Evolutionary conservation across 345 rosid genomes (phyloP).

Genomic region (Gossypium turneri): DNA sequence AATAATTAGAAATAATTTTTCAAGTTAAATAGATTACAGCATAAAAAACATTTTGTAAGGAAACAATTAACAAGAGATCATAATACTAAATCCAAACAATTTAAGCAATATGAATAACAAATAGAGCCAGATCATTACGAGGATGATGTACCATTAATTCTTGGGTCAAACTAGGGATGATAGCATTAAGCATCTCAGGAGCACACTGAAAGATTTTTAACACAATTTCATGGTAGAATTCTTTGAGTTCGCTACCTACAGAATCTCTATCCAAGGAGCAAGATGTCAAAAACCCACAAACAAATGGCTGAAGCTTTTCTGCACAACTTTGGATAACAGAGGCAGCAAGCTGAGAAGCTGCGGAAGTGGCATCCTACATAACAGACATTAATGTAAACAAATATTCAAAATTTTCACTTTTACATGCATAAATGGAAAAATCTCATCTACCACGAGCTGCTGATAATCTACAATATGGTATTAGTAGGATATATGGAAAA

Average conservation of each 20-base stretch:
- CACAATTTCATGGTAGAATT: constrained; percentile 75
- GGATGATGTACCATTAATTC: constrained; percentile 62
- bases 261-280: constrained; percentile 70
- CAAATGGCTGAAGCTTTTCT: constrained; percentile 62
- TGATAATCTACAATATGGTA: background rate
- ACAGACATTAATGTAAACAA: constrained; percentile 8
- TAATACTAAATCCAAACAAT: constrained; percentile 9
- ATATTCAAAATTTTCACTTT: background rate
- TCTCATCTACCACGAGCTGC: too few species aligned
- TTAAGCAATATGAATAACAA: background rate
- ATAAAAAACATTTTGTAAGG: background rate
- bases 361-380: constrained; percentile 47
- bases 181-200: constrained; percentile 72
- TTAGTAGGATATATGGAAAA: background rate
- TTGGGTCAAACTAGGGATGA: constrained; percentile 67
- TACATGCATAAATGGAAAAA: background rate
- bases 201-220: constrained; percentile 60
- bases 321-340: constrained; percentile 67
- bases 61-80: constrained; percentile 1
- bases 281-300: constrained; percentile 68
- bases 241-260: constrained; percentile 58
- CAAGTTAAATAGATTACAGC: constrained; percentile 1
- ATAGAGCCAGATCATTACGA: constrained; percentile 9
- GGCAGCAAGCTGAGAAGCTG: constrained; percentile 68
- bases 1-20: background rate